Evolutionary conservation across 305 asterid genomes (phyloP).

Genomic region (Ruellia speciosa): DNA sequence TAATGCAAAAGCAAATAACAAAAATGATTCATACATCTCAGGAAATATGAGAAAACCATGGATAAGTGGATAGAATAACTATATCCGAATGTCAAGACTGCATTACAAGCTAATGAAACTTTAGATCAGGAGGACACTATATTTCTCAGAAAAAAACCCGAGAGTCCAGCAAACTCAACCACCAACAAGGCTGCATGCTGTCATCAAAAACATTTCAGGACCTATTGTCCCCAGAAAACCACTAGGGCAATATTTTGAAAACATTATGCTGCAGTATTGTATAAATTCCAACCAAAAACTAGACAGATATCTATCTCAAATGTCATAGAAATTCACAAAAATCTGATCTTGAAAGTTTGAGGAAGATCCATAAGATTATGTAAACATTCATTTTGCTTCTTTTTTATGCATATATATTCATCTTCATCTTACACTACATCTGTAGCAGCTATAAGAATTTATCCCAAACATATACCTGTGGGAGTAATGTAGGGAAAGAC

Average conservation of each 20-base stretch:
- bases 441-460: slow-evolving; percentile 13
- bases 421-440: slow-evolving; percentile 6
- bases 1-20: not conserved
- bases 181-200: not conserved
- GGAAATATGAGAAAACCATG: not conserved
- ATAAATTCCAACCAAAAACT: too few species aligned
- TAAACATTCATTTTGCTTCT: not conserved
- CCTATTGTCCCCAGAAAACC: not conserved
- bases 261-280: not conserved
- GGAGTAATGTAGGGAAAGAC: slow-evolving; percentile 68
- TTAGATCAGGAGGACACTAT: not conserved
- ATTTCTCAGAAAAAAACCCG: not conserved
- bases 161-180: not conserved
- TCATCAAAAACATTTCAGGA: not conserved
- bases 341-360: not conserved
- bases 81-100: too few species aligned
- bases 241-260: not conserved
- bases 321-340: too few species aligned
- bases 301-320: too few species aligned
- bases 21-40: too few species aligned
- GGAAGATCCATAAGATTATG: not conserved
- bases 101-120: not conserved
- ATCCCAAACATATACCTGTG: slow-evolving; percentile 53
- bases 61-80: not conserved
- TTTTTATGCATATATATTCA: not conserved